These are phyloP conservation scores for Mercurialis annua DNA, from an alignment of 345 rosid species.

Conservation along the genomic window DNA sequence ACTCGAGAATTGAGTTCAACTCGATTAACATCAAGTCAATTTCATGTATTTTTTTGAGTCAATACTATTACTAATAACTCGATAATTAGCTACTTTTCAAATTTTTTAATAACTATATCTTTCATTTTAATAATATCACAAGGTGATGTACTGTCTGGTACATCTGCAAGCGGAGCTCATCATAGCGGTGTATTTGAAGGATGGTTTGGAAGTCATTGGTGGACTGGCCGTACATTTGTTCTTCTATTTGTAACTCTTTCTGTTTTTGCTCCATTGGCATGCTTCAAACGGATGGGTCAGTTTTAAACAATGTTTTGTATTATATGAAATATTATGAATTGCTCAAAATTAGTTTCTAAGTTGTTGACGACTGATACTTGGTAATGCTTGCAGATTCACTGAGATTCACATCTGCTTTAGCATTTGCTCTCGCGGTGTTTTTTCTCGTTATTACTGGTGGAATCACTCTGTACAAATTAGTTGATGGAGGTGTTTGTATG, in stretches of 20 bases:
- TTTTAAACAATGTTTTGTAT: too few relatives aligned
- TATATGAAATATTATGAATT: too few relatives aligned
- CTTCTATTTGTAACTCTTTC: constrained; percentile 53
- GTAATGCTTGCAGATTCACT: constrained; percentile 63
- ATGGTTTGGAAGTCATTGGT: constrained; percentile 78
- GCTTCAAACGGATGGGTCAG: constrained; percentile 70
- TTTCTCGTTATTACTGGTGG: constrained; percentile 23
- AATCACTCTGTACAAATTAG: constrained; percentile 13
- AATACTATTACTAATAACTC: too few relatives aligned
- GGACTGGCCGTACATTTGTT: constrained; percentile 59
- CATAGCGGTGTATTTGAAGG: constrained; percentile 71
- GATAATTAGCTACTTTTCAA: too few relatives aligned
- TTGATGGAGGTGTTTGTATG: constrained; percentile 11
- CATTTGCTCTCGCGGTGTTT: constrained; percentile 23
- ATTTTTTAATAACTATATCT: too few relatives aligned
- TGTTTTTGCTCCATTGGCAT: constrained; percentile 66
- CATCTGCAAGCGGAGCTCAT: constrained; percentile 63
- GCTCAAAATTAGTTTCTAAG: too few relatives aligned
- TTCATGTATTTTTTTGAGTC: too few relatives aligned
- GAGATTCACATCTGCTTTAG: constrained; percentile 64
- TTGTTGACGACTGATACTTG: constrained; percentile 11
- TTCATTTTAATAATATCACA: background rate
- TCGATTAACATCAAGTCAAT: too few relatives aligned
- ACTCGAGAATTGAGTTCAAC: too few relatives aligned
- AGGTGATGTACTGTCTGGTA: constrained; percentile 78